Evolutionary conservation across 345 rosid species (phyloP), one percentile per base, ranked within the genome.

Genomic region (Cardamine chenopodiifolia): DNA sequence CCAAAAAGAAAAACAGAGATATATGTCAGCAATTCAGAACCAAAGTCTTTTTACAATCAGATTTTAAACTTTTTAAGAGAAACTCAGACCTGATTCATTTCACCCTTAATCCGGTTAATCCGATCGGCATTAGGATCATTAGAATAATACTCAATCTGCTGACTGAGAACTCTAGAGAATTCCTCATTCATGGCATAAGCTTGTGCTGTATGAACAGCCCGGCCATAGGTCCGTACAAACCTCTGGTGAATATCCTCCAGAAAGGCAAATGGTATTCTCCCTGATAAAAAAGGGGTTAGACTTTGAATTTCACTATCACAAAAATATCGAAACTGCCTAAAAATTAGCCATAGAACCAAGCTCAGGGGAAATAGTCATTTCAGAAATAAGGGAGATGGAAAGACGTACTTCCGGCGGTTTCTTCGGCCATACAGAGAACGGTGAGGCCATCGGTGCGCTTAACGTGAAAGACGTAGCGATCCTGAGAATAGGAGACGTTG

Each of bases 181-280:
- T 95, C 99, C 49, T 95, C 98, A 71, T 92, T 95, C 99, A 95
- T 89, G 1, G 97, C 94, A 77, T 95, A 95, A 39, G 98, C 97
- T 79, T 87, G 96, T 6, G 94, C 99, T 81, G 87, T 82, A 62
- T 79, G 88, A 66, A 91, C 97, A 11, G 93, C 96, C 60, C 86
- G 62, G 23, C 91, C 92, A 74, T 95, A 95, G 70, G 87, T 95
- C 82, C 94, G 85, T 85, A 95, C 90, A 82, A 95, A 92, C 76
- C 93, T 87, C 91, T 90, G 91, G 29, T 89, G 97, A 78, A 92
- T 86, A 79, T 94, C 99, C 85, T 90, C 98, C 85, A 95, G 71
- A 84, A 90, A 95, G 0, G 98, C 88, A 89, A 95, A 95, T 2
- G 99, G 96, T 81, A 95, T 87, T 62, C 99, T 89, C 81, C 99